Evolutionary conservation across 2,329 filamentous ascomycete genomes (phyloP), one percentile per base, ranked within the genome.

Genomic region (Ceratocystis diversiconidia): DNA sequence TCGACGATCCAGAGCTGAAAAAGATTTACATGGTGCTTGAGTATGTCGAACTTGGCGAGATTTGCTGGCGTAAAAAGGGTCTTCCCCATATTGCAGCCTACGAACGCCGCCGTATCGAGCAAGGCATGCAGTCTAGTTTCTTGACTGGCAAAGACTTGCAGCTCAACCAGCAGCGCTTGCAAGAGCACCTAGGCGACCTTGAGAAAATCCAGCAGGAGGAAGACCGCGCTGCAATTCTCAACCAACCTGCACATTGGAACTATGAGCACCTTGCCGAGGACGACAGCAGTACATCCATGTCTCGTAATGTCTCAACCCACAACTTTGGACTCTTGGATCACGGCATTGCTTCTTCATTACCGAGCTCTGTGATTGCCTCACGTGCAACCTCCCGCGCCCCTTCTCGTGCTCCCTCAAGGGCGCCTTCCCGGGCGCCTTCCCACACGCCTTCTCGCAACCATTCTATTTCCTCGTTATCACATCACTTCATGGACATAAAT

Each of bases 11-110:
- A 1, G 90, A 91, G 71, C 85, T 91, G 67, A 94, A 95, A 77
- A 99, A 99, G 77, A 96, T 99, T 68, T 99, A 99, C 77, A 92
- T 99, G 77, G 90, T 97, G 22, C 82, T 99, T 55, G 94, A 99
- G 75, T 92, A 92, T 75, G 92, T 96, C 66, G 90, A 96, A 73
- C 82, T 92, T 50, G 92, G 94, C 63, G 94, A 99, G 76, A 90
- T 99, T 66, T 83, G 90, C 61, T 99, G 94, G 94, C 85, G 94
- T 65, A 92, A 88, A 73, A 90, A 92, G 76, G 92, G 90, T 5
- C 80, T 91, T 5, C 88, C 87, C 65, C 88, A 91, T 71, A 88
- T 97, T 69, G 89, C 89, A 70, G 79, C 85, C 41, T 86, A 91
- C 71, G 94, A 99, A 74, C 89, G 90, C 70, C 82, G 85, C 67